Conservation (phyloP, 768 basidiomycete species). For the Mrakia hoshinonis region DNA sequence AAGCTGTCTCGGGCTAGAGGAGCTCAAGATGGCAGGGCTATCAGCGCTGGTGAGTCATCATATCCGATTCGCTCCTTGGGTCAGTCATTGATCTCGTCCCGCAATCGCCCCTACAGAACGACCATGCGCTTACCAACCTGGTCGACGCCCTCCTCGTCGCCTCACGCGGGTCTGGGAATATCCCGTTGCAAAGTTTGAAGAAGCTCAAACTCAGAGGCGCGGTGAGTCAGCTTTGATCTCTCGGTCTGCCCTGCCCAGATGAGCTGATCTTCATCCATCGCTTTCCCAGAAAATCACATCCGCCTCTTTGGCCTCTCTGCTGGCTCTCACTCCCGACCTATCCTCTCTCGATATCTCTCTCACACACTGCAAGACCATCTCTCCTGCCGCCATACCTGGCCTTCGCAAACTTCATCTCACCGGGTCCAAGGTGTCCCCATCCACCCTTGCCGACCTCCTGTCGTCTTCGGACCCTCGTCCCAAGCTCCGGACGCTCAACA, state of each 20-base stretch:
- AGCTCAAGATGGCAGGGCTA: background rate
- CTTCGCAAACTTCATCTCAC: conserved; percentile 4
- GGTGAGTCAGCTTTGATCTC: background rate
- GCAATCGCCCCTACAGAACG: background rate
- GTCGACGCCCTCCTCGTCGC: background rate
- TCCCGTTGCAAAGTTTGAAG: background rate
- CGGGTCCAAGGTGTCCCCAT: background rate
- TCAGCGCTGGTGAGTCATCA: background rate
- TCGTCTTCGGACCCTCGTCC: background rate
- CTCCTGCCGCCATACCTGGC: background rate
- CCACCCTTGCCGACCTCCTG: background rate
- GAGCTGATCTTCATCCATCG: background rate
- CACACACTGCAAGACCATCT: background rate
- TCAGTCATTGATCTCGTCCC: background rate
- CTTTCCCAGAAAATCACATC: conserved; percentile 1
- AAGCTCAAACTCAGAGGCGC: conserved; percentile 8
- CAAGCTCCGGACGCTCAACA: background rate
- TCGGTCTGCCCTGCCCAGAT: background rate
- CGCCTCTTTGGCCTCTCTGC: background rate
- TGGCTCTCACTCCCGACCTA: background rate
- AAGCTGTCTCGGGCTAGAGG: background rate
- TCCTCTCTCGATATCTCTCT: conserved; percentile 10
- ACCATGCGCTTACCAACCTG: background rate
- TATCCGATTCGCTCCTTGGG: no score
- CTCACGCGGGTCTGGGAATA: background rate